Evolutionary conservation across 495 filamentous ascomycete genomes (phyloP).

Genomic region (Aspergillus saccharolyticus): DNA sequence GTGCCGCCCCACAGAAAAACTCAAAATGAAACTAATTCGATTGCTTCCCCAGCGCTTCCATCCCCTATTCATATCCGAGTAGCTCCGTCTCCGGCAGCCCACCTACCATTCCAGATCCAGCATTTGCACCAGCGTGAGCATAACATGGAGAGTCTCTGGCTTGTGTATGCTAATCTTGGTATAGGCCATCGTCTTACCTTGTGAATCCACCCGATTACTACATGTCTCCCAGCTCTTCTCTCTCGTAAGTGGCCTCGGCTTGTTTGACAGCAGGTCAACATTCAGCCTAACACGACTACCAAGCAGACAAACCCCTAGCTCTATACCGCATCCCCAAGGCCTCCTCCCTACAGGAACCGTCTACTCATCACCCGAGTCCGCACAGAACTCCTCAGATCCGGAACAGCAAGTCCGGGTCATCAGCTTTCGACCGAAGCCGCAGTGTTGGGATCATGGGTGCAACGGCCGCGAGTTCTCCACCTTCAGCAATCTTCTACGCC

Average conservation of each 20-base stretch:
- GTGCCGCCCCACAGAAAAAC: not conserved
- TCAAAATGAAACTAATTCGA: not conserved
- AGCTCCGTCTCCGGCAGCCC: constrained; percentile 18
- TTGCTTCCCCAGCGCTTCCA: constrained; percentile 9
- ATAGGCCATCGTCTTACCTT: constrained; percentile 21
- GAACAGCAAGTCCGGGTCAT: constrained; percentile 62
- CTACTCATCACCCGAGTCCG: constrained; percentile 30
- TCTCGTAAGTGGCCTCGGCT: constrained; percentile 19
- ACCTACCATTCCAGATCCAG: constrained; percentile 17
- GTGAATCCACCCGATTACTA: constrained; percentile 30
- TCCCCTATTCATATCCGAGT: constrained; percentile 22
- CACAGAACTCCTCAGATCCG: constrained; percentile 25
- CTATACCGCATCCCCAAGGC: constrained; percentile 26
- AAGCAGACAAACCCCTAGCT: constrained; percentile 20
- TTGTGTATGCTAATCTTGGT: constrained; percentile 1
- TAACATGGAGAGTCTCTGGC: too few species aligned
- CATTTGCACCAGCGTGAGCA: constrained; percentile 19
- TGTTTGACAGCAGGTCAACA: not conserved
- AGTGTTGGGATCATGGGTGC: constrained; percentile 95
- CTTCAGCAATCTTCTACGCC: constrained; percentile 87
- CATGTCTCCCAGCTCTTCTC: constrained; percentile 21
- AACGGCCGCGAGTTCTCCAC: constrained; percentile 92
- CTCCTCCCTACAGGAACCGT: constrained; percentile 26
- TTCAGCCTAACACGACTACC: constrained; percentile 2
- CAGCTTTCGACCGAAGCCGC: constrained; percentile 75